Base-by-base conservation (phyloP, 2,329 filamentous ascomycete species). In the Penicillium paneum region DNA sequence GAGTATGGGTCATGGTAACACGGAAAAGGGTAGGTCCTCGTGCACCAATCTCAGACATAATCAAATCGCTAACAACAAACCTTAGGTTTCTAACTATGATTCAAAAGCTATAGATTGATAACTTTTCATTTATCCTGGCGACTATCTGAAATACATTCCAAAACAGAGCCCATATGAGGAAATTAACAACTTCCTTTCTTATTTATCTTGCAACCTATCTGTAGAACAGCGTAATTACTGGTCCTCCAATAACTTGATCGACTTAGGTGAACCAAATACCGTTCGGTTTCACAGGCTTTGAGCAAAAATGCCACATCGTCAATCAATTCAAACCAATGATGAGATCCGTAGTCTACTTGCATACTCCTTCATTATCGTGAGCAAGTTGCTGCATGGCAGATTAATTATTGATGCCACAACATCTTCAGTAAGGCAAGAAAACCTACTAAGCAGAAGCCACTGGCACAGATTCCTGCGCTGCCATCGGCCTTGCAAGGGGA, bases 1-100 rank as follows among this genome's bases (percentile, higher is more conserved):
- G 83, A 94, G 90, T 72, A 96, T 97, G 93, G 93, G 93, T 0
- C 89, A 93, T 43, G 93, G 93, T 0, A 96, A 94, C 71, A 97
- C 93, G 0, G 93, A 97, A 74, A 73, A 74, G 43, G 71, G 74
- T 76, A 46, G 59, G 67, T 65, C 31, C 10, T 13, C 1, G 3
- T 21, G 12, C n/a, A n/a, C 21, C n/a, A 0, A 28, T 26, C 1
- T 21, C 4, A 17, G 24, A 39, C 13, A 24, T 3, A 12, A 13
- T 3, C 19, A 24, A 13, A 28, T 34, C 24, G 29, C 50, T 53
- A 35, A 53, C 44, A 3, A 31, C 2, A 13, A 6, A 2, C 7
- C n/a, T 3, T 15, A 53, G 50, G 43, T 19, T 53, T 53, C 31
- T 53, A 40, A 53, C 29, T 38, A 7, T 5, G 17, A 26, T 17